These are phyloP conservation scores for Gossypium australe DNA, from an alignment of 345 rosid species.

Conservation along the genomic window DNA sequence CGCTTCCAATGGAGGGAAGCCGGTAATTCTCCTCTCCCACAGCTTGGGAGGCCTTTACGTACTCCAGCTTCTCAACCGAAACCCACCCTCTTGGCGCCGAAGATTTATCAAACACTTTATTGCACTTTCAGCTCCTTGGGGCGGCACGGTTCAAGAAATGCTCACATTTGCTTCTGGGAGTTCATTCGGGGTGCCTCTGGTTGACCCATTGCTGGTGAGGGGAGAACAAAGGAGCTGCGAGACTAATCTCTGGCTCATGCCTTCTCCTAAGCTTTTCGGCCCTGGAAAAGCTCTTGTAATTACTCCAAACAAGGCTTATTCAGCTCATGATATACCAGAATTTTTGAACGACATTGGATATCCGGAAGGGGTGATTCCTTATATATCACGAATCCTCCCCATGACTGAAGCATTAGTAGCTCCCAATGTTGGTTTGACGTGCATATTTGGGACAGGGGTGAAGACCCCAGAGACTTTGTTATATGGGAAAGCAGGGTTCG, in stretches of 20 bases:
- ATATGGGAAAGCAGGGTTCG: conserved; percentile 50
- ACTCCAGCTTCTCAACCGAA: conserved; percentile 62
- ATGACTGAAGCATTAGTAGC: conserved; percentile 27
- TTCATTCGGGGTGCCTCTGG: conserved; percentile 72
- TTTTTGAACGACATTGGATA: conserved; percentile 66
- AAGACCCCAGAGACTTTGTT: conserved; percentile 54
- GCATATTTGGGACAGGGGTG: conserved; percentile 54
- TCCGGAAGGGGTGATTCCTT: conserved; percentile 53
- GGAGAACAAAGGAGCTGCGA: conserved; percentile 71
- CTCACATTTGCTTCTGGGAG: conserved; percentile 42
- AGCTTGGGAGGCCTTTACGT: conserved; percentile 84
- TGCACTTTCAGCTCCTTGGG: conserved; percentile 83
- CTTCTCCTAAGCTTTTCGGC: conserved; percentile 45
- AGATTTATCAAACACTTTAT: conserved; percentile 63
- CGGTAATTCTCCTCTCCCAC: conserved; percentile 67
- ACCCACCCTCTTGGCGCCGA: conserved; percentile 53
- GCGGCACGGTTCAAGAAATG: conserved; percentile 60
- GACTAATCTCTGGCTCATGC: conserved; percentile 86
- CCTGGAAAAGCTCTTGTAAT: conserved; percentile 37
- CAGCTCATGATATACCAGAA: conserved; percentile 38
- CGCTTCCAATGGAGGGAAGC: conserved; percentile 49
- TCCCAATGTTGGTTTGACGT: conserved; percentile 63
- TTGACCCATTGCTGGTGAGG: conserved; percentile 66
- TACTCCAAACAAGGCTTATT: conserved; percentile 42
- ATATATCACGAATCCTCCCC: conserved; percentile 50